Conservation (phyloP, 345 rosid species). For the Linum trigynum region DNA sequence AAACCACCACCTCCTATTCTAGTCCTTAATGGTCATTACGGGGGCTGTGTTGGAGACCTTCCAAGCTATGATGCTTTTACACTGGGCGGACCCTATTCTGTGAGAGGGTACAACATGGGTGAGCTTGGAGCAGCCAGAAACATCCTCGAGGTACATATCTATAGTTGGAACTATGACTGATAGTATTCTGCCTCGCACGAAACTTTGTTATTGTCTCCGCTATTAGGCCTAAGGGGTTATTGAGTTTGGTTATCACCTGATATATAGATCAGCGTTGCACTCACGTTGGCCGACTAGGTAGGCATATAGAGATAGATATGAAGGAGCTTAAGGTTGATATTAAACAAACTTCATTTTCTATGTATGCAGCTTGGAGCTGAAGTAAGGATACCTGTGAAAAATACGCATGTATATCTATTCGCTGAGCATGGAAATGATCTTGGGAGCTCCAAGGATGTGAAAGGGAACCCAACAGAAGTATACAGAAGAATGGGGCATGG, state of each 20-base stretch:
- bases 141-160: conserved; percentile 62
- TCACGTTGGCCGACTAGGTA: too few species aligned
- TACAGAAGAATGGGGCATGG: conserved; percentile 89
- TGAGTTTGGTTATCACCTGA: too few species aligned
- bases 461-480: conserved; percentile 94
- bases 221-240: too few species aligned
- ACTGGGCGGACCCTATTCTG: conserved; percentile 97
- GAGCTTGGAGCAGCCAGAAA: conserved; percentile 92
- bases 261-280: too few species aligned
- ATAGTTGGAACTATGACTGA: background rate
- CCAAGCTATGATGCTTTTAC: conserved; percentile 96
- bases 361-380: conserved; percentile 82
- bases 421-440: conserved; percentile 94
- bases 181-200: too few species aligned
- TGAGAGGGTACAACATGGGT: conserved; percentile 98
- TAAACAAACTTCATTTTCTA: conserved; percentile 2
- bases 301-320: too few species aligned
- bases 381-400: conserved; percentile 75
- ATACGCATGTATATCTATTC: conserved; percentile 74
- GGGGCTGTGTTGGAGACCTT: conserved; percentile 97
- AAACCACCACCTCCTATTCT: conserved; percentile 83
- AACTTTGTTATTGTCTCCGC: too few species aligned
- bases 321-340: background rate
- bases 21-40: conserved; percentile 94
- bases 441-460: conserved; percentile 91